phyloP scores from a whole-genome alignment of 2,329 filamentous ascomycete species.

The Myriangium duriaei region DNA sequence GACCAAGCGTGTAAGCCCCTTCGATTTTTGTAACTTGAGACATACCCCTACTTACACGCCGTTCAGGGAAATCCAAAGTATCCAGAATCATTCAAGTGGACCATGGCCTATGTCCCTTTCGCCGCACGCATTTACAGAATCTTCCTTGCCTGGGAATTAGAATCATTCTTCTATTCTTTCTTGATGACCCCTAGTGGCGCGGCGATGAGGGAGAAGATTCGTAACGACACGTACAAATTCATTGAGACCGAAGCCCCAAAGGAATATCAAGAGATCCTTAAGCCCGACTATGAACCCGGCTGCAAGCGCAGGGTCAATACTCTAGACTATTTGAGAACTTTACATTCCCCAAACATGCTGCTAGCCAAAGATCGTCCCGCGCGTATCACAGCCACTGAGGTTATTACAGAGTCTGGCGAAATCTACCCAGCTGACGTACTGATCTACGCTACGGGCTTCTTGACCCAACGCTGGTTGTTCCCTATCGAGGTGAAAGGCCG shows the following conservation, averaged over 20 bases:
- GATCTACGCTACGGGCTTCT: constrained; percentile 25
- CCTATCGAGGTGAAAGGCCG: constrained; percentile 23
- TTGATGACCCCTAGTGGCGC: too few species aligned
- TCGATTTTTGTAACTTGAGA: too few species aligned
- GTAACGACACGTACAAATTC: too few species aligned
- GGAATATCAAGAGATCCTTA: constrained; percentile 15
- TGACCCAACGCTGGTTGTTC: constrained; percentile 23
- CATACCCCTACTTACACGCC: too few species aligned
- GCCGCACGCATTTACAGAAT: too few species aligned
- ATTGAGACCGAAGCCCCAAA: too few species aligned
- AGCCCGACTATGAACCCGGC: constrained; percentile 16
- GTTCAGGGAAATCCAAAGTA: too few species aligned
- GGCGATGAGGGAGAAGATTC: too few species aligned
- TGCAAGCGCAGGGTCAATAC: constrained; percentile 24
- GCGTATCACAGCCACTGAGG: constrained; percentile 9
- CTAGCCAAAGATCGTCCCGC: constrained; percentile 12
- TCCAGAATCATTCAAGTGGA: too few species aligned
- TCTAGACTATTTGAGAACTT: constrained; percentile 17
- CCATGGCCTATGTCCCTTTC: too few species aligned
- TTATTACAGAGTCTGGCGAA: constrained; percentile 25
- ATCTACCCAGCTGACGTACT: constrained; percentile 34
- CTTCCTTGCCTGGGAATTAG: too few species aligned
- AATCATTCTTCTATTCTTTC: too few species aligned
- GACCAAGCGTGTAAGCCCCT: constrained; percentile 15
- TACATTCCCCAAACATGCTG: constrained; percentile 15